Conservation (phyloP, 2,329 filamentous ascomycete genomes). For the Pseudocercospora macadamiae region DNA sequence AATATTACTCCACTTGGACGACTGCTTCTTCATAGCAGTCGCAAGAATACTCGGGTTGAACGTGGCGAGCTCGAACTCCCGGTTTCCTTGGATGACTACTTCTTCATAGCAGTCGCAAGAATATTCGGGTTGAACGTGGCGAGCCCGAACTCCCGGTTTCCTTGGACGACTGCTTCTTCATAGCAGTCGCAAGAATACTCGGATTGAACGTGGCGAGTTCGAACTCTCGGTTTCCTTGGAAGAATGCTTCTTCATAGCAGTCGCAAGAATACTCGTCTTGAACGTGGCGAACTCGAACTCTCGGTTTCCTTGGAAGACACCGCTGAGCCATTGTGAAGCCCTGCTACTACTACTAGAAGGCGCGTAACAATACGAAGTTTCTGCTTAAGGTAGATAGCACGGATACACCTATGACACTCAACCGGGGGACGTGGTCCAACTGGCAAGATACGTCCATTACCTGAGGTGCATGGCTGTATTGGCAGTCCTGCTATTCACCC, state of each 20-base stretch:
- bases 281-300: conserved; percentile 51
- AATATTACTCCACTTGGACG: conserved; percentile 46
- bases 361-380: too few relatives aligned
- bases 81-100: conserved; percentile 27
- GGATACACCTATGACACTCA: too few relatives aligned
- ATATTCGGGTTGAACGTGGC: conserved; percentile 52
- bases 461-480: too few relatives aligned
- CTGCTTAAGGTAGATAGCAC: too few relatives aligned
- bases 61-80: conserved; percentile 48
- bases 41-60: conserved; percentile 47
- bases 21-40: conserved; percentile 46
- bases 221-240: conserved; percentile 16
- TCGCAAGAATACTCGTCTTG: conserved; percentile 43
- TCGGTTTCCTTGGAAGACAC: conserved; percentile 15
- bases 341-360: too few relatives aligned
- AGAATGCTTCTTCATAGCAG: conserved; percentile 37
- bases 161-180: conserved; percentile 36
- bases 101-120: conserved; percentile 40
- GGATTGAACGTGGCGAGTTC: conserved; percentile 52
- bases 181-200: conserved; percentile 42
- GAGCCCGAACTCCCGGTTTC: conserved; percentile 35
- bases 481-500: too few relatives aligned
- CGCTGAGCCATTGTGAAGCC: too few relatives aligned
- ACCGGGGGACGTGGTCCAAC: too few relatives aligned
- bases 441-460: too few relatives aligned